Evolutionary conservation across 371 early-diverging fungal genomes (phyloP), one percentile per base, ranked within the genome.

Genomic region (Chytridiales sp.): DNA sequence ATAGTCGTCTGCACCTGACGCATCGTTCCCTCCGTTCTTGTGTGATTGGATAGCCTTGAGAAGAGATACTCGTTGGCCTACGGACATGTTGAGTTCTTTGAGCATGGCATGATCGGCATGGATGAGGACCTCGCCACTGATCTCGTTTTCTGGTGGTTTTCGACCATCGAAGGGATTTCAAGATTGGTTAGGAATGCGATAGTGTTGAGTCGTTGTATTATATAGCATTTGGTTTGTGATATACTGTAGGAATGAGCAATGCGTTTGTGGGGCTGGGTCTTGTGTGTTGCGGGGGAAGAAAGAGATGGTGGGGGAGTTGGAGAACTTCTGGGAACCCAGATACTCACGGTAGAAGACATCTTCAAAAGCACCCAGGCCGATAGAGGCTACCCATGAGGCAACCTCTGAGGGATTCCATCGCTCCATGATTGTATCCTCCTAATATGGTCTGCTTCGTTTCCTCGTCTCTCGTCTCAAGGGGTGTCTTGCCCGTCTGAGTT

Each of bases 91-190:
- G 39, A 98, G 70, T 59, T 95, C 96, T 66, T 86, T 84, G 52
- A 98, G 79, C 39, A 94, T 82, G 46, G 86, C 91, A 72, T 95
- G 94, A 75, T 93, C 93, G 35, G 94, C 86, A 66, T 89, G 85
- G 26, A 92, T 75, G 5, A 98, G 84, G 3, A 93, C 83, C 59
- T 93, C 92, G 42, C 98, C 98, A 19, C 89, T 87, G 44, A 97
- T 93, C 40, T 85, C 89, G 69, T 96, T 88, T 41, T 92, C 97
- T 91, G 69, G 21, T n/a, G n/a, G n/a, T 35, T 15, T n/a, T 9
- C 43, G 39, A 22, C 40, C 26, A 55, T 22, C n/a, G 3, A 3
- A 15, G 29, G n/a, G 43, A 32, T 19, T n/a, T 30, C 19, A 9
- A 24, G 4, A 24, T 36, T 6, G 38, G 9, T 4, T 22, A 6